phyloP scores from a whole-genome alignment of 441 rosid genomes.

The Adansonia gregorii region DNA sequence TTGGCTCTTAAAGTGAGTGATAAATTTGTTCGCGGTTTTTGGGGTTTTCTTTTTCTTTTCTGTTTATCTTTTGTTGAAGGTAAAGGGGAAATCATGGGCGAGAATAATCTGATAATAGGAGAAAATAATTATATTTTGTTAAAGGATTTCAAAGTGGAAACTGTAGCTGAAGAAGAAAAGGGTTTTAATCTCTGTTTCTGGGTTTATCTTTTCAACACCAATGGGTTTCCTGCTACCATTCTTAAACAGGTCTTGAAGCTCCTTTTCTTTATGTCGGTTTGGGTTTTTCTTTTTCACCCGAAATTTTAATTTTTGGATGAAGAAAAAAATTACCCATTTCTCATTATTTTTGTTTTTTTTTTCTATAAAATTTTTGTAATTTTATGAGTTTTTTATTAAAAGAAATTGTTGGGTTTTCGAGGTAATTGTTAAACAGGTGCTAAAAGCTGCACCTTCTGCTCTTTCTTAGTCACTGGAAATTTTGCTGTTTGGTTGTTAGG shows the following conservation, averaged over 20 bases:
- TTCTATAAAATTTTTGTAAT: neutral
- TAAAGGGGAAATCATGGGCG: neutral
- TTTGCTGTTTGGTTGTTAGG: constrained; percentile 3
- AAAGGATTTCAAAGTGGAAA: constrained; percentile 59
- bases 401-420: neutral
- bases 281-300: constrained; percentile 11
- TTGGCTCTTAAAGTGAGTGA: neutral
- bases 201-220: constrained; percentile 62
- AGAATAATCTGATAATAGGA: neutral
- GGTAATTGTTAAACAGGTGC: neutral
- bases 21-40: neutral
- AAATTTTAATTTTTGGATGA: neutral
- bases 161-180: constrained; percentile 46
- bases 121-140: constrained; percentile 50
- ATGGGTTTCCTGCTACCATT: constrained; percentile 58
- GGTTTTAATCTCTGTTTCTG: constrained; percentile 65
- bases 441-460: neutral
- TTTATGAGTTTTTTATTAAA: neutral
- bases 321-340: neutral
- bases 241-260: constrained; percentile 53
- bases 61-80: neutral
- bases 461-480: neutral
- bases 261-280: constrained; percentile 6
- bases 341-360: neutral
- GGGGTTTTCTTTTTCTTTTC: neutral